Percentiles rank a stretch among this genome's conserved stretches.
Evolutionary conservation across 2,329 filamentous ascomycete species (phyloP).

Genomic region (Apiospora kogelbergensis): DNA sequence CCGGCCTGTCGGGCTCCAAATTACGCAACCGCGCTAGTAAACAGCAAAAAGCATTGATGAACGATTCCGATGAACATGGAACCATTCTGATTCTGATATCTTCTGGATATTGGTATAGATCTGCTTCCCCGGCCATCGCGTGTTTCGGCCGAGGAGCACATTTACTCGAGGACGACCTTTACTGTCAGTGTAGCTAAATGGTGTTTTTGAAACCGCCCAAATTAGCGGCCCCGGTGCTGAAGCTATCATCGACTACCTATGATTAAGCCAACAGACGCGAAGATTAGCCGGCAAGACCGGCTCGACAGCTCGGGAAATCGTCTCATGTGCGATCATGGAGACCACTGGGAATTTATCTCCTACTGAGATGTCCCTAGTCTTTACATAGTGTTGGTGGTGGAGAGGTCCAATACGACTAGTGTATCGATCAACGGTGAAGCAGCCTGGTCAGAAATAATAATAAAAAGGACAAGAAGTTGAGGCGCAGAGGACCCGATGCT

Average conservation of each 20-base stretch:
- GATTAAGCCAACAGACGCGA: not conserved
- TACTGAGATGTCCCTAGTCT: not conserved
- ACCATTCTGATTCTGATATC: not conserved
- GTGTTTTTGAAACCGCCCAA: conserved; percentile 1
- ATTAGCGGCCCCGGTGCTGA: not conserved
- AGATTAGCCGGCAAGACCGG: not conserved
- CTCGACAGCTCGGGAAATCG: not conserved
- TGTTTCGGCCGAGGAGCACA: not conserved
- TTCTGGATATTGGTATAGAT: not conserved
- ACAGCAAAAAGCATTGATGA: not conserved
- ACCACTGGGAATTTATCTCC: not conserved
- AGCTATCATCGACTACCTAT: not conserved
- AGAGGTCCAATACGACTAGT: not conserved
- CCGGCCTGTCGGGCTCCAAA: not conserved
- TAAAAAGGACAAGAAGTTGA: not conserved
- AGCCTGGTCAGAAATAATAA: not conserved
- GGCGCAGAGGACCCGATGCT: not conserved
- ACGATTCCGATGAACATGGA: not conserved
- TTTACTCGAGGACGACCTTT: too few species aligned
- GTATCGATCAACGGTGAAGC: conserved; percentile 5
- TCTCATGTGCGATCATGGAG: not conserved
- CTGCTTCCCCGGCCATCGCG: not conserved
- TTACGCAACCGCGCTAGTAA: not conserved
- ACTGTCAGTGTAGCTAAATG: not conserved
- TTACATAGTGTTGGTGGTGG: not conserved